phyloP scores from a whole-genome alignment of 2,329 filamentous ascomycete genomes.

The Hymenoscyphus albidus region DNA sequence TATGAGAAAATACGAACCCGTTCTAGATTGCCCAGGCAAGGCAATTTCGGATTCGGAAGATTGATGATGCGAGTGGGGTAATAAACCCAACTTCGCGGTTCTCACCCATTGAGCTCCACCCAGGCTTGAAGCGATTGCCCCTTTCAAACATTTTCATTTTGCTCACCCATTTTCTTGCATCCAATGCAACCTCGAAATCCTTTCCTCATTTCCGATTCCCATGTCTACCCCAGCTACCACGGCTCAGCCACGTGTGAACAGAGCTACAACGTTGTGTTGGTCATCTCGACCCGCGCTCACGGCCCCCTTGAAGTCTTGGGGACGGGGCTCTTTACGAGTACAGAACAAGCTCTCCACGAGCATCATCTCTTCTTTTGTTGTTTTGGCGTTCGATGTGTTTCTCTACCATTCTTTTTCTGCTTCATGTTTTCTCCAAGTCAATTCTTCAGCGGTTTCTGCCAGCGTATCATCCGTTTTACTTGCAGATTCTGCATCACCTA shows the following conservation, averaged over 20 bases:
- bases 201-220: neutral
- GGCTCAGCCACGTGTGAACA: slow-evolving; percentile 2
- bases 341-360: neutral
- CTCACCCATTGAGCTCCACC: neutral
- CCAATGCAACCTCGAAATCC: neutral
- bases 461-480: neutral
- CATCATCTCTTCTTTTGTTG: neutral
- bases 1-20: neutral
- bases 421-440: neutral
- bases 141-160: neutral
- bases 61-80: slow-evolving; percentile 3
- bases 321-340: neutral
- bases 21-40: neutral
- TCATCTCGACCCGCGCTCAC: neutral
- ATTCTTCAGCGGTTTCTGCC: neutral
- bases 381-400: neutral
- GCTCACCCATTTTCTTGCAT: neutral
- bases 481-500: slow-evolving; percentile 1
- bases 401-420: neutral
- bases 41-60: slow-evolving; percentile 2
- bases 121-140: neutral
- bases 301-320: neutral
- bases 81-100: neutral
- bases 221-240: neutral
- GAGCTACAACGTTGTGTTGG: neutral